Evolutionary conservation across 805 yeast genomes (phyloP), one percentile per base, ranked within the genome.

Genomic region (Ogataea ramenticola): DNA sequence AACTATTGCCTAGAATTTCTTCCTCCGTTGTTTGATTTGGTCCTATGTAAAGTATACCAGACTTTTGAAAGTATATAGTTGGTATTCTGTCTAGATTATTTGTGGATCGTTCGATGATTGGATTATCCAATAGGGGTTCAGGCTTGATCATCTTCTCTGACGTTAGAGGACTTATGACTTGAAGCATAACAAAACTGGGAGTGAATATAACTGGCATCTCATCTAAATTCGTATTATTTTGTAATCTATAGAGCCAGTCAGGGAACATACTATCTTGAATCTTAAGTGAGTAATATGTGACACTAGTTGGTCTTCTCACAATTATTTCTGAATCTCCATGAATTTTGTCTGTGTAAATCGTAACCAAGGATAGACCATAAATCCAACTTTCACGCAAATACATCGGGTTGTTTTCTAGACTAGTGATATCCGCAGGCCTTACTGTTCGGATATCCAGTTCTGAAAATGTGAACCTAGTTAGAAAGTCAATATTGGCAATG

Each of bases 11-110:
- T 40, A 88, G 63, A 22, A 88, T 80, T 41, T 83, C 86, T 0
- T 55, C 55, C 56, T 88, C 96, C 0, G 66, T 64, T 2, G 57
- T 57, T 57, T 88, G 96, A 10, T 76, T 75, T 0, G 77, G 80
- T 0, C 79, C 91, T 51, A 87, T 77, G 57, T 87, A 88, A 19
- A 88, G 54, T 19, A 88, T 66, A 1, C 96, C 96, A 34, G 84
- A 74, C 57, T 87, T 88, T 59, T 82, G 87, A 52, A 81, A 82
- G 39, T 82, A 85, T 4, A 84, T 83, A 7, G 82, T 79, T 0
- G 96, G 95, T 1, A 85, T 78, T 16, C 89, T 64, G 53, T 87
- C 96, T 46, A 88, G 68, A 16, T 79, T 70, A 6, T 72, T 59
- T 17, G 88, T 56, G 0, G 90, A 85, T 27, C 85, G 67, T 2